Conservation (phyloP, 148 eudicot genomes). For the Nyssa sinensis region DNA sequence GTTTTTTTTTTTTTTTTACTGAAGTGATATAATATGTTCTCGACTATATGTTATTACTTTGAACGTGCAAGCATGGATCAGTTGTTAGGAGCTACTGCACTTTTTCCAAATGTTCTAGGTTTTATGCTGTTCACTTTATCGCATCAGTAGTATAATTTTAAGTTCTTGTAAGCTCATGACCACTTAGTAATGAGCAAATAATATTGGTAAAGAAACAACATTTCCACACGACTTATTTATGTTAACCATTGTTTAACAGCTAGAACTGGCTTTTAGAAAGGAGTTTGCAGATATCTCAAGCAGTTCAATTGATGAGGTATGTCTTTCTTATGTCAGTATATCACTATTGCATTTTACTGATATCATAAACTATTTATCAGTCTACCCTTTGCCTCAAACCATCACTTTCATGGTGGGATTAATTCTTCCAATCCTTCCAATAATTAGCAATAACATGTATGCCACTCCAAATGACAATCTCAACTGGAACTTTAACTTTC, state of each 20-base stretch:
- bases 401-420: neutral
- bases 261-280: conserved; percentile 78
- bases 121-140: too few species aligned
- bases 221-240: neutral
- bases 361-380: neutral
- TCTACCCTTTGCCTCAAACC: neutral
- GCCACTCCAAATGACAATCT: neutral
- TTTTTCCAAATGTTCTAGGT: too few species aligned
- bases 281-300: conserved; percentile 60
- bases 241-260: conserved; percentile 41
- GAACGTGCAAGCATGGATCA: neutral
- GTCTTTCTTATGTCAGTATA: conserved; percentile 13
- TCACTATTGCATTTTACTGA: neutral
- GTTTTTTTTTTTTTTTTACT: too few species aligned
- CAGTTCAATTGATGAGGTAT: conserved; percentile 65
- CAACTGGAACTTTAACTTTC: neutral
- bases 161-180: neutral
- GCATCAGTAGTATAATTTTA: neutral
- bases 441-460: neutral
- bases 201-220: neutral
- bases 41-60: neutral
- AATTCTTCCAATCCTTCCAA: neutral
- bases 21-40: neutral
- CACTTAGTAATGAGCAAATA: conserved; percentile 2
- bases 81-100: neutral